Evolutionary conservation across 1,139 yeast species (phyloP).

Genomic region (Pneumocystis murina): DNA sequence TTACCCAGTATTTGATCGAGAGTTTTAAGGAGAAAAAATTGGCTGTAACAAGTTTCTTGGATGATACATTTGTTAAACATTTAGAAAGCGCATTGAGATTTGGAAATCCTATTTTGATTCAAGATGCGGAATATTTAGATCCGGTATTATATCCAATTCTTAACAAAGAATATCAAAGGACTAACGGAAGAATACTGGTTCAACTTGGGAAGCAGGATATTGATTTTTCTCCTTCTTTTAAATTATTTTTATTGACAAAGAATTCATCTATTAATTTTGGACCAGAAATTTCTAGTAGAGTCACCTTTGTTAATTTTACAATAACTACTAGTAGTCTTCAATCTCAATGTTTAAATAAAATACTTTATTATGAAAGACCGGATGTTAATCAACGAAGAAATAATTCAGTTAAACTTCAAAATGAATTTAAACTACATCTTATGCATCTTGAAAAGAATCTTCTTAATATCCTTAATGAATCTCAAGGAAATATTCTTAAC

Average conservation of each 20-base stretch:
- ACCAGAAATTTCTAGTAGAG: conserved; percentile 46
- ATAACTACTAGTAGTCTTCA: conserved; percentile 54
- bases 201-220: conserved; percentile 47
- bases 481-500: conserved; percentile 53
- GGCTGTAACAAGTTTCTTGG: conserved; percentile 53
- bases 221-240: conserved; percentile 54
- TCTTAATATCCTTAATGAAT: conserved; percentile 40
- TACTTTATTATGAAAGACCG: conserved; percentile 45
- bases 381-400: conserved; percentile 47
- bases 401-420: conserved; percentile 40
- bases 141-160: conserved; percentile 55
- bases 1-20: conserved; percentile 30
- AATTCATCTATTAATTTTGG: conserved; percentile 35
- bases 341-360: conserved; percentile 43
- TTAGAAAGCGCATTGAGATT: conserved; percentile 70
- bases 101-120: conserved; percentile 60
- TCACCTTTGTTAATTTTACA: conserved; percentile 53
- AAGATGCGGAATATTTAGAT: conserved; percentile 68
- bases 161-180: conserved; percentile 41
- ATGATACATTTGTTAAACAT: conserved; percentile 51
- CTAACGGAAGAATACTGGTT: conserved; percentile 59
- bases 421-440: conserved; percentile 44
- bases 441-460: conserved; percentile 46
- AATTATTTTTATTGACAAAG: conserved; percentile 43
- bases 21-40: conserved; percentile 27